Evolutionary conservation across 192 early-diverging fungal genomes (phyloP), one percentile per base, ranked within the genome.

Genomic region (Phycomyces nitens): DNA sequence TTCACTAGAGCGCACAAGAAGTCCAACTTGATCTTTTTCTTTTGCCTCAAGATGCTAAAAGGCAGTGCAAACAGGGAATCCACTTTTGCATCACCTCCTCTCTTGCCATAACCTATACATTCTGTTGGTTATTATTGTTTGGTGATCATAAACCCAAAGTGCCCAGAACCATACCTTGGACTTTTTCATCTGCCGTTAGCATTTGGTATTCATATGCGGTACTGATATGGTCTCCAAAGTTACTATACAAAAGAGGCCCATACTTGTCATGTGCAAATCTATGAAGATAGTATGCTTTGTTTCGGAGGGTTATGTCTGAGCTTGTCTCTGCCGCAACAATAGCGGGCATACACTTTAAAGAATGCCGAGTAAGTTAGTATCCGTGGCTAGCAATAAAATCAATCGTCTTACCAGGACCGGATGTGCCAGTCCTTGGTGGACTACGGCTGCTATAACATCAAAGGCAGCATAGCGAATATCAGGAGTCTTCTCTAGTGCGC

Each of bases 401-500:
- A 38, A 55, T 56, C n/a, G 14, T 29, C 69, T 71, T 64, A 89
- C 87, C 61, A 85, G 73, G 14, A 92, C 78, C 6, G 96, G 96
- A 71, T 96, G 94, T 10, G 89, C 93, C 20, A 97, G 76, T 0
- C 95, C 95, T 66, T 96, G 94, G 57, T 90, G 86, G n/a, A 94
- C 69, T 26, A 94, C 90, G n/a, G 89, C 77, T 7, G 78, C 77
- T 6, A 97, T 79, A 0, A 93, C 89, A 54, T 94, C 89, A 60
- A 96, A 91, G 8, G 92, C 88, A 0, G 81, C 74, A 9, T 68
- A 69, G 24, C 87, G 85, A n/a, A 98, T 75, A n/a, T 73, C 27
- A 3, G 65, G 56, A 40, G 87, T 77, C 20, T 58, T 64, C 39
- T 69, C 65, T 40, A 96, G 77, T 20, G 91, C 82, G 40, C 88